Evolutionary conservation across 1,284 basidiomycete genomes (phyloP), one percentile per base, ranked within the genome.

Genomic region (Phylloporus sp.): DNA sequence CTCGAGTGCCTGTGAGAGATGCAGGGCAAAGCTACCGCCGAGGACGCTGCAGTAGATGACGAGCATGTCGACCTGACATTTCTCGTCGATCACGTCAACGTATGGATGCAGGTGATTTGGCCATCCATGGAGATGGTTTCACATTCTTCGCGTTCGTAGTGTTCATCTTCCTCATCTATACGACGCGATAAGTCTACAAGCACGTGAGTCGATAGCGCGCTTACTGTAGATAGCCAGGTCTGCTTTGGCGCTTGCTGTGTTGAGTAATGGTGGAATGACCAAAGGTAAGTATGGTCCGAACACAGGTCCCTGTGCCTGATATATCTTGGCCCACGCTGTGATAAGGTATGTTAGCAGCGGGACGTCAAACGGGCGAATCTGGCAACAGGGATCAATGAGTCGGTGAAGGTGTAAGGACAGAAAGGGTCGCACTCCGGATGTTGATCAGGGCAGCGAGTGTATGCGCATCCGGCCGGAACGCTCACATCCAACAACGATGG

Each of bases 261-360:
- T 82, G n/a, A 96, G 82, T 11, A 96, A 79, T 0, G 88, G 86
- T 0, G 94, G 93, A 87, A 96, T 93, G 2, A 95, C 93, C 11
- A 92, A 87, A 0, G 90, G 91, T 3, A 96, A 85, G 77, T 94
- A 96, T 0, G 93, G 93, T 72, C 93, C 92, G 71, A 96, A 96
- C 75, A 94, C 92, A 10, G 85, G 82, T 0, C 92, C 92, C 72
- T 96, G 85, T 0, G 92, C 91, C 72, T 93, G 93, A 75, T 92
- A 94, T 0, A 95, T 85, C 76, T 93, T 94, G 6, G 91, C 89
- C 93, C 93, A 95, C 0, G 92, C 94, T 63, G 89, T 86, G 62
- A 91, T 91, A 39, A 94, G 83, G 73, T 92, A 93, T 62, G 89
- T 90, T 0, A 83, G 83, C 10, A 93, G 78, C 73, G 92, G 89